Evolutionary conservation across 2,329 filamentous ascomycete genomes (phyloP).

Genomic region (Graphiopsis chlorocephala): DNA sequence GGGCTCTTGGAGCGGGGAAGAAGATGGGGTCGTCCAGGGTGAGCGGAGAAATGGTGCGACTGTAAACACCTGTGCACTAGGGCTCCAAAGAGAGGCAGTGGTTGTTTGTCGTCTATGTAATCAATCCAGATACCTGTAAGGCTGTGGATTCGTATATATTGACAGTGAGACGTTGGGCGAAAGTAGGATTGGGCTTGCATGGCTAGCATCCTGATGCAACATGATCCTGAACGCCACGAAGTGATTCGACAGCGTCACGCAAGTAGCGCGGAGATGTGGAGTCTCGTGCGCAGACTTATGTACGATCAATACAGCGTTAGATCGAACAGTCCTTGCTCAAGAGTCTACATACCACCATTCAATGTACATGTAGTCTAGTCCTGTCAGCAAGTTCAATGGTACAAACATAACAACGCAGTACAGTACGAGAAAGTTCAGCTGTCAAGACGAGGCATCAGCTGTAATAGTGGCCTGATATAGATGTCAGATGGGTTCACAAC

Average conservation of each 20-base stretch:
- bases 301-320: background rate
- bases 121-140: background rate
- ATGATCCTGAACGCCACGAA: background rate
- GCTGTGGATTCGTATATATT: background rate
- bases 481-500: background rate
- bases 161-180: background rate
- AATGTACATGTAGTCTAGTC: background rate
- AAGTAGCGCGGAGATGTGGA: background rate
- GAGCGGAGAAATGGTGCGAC: background rate
- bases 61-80: background rate
- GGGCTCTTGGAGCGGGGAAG: background rate
- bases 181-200: background rate
- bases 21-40: background rate
- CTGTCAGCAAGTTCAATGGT: background rate
- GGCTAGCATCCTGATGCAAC: background rate
- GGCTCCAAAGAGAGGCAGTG: background rate
- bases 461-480: background rate
- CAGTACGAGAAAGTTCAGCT: background rate
- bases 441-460: background rate
- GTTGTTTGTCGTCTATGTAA: background rate
- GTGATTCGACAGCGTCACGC: background rate
- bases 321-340: background rate
- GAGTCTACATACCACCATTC: background rate
- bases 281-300: background rate
- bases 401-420: background rate